Base-by-base conservation (phyloP, 164 flowering plant species). In the Aristolochia californica region DNA sequence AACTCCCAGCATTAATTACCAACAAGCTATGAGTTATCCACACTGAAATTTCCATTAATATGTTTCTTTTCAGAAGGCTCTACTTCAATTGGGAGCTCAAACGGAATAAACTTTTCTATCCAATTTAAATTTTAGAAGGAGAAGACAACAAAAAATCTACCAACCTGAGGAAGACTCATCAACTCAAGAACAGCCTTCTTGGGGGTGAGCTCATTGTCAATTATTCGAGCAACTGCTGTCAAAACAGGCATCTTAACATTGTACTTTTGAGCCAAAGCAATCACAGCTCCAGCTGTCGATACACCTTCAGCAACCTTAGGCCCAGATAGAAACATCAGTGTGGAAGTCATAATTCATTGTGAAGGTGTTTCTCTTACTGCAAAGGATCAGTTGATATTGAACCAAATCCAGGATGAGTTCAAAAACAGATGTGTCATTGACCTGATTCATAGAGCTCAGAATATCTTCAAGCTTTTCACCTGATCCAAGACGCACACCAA, bases 201-300 rank as follows among this genome's bases (percentile, higher is more conserved):
- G 26, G 98, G 98, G 18, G 95, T 88, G 38, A 91, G 74, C 66
- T 91, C 98, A 56, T 80, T 86, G 75, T 91, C 98, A 55, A 91
- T 73, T 55, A 91, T 91, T 57, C 93, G 80, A 52, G 98, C 98
- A 61, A 91, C 98, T 50, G 96, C 98, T 17, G 98, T 91, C 63
- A 88, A 67, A 55, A 91, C 96, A 49, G 96, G 96, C 93, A 91
- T 78, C 76, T 91, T 86, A 5, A 91, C 96, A 43, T 91, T 88
- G 62, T 91, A 88, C 68, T 88, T 91, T 72, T 88, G 88, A 17
- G 98, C 98, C 75, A 91, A 70, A 2, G 98, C 86, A 71, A 91
- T 80, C 48, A 88, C 98, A 48, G 98, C 98, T 66, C 98, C 98
- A 14, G 96, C 98, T 13, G 98, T 91, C 44, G 98, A 80, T 38